These are phyloP conservation scores for Eucalyptus brandiana DNA, from an alignment of 345 rosid genomes.

Conservation along the genomic window DNA sequence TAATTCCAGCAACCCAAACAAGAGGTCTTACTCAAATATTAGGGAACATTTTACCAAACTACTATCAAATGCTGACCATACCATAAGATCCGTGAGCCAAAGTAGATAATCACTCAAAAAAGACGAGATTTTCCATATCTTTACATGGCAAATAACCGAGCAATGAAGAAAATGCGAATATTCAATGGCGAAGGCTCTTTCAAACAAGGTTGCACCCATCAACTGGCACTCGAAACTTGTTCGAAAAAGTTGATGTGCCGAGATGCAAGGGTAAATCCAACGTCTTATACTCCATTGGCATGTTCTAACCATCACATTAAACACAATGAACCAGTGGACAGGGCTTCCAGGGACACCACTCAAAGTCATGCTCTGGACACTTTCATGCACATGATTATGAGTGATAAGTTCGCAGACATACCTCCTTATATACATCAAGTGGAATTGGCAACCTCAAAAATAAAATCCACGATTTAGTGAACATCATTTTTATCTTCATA, in stretches of 20 bases:
- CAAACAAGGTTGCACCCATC: not conserved
- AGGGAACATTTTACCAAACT: not conserved
- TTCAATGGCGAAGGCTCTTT: not conserved
- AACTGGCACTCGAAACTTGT: not conserved
- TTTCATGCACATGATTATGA: too few relatives aligned
- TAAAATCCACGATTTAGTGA: not conserved
- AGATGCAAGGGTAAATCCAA: not conserved
- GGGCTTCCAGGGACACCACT: too few relatives aligned
- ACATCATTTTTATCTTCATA: not conserved
- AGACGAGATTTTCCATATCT: too few relatives aligned
- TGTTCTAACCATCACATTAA: not conserved
- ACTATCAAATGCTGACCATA: not conserved
- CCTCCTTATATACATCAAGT: too few relatives aligned
- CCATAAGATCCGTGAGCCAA: not conserved
- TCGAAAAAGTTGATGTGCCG: not conserved
- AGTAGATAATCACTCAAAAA: too few relatives aligned
- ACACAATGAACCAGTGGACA: too few relatives aligned
- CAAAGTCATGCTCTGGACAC: too few relatives aligned
- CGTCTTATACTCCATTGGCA: not conserved
- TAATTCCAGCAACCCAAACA: not conserved
- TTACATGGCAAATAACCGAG: too few relatives aligned
- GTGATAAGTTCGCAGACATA: too few relatives aligned
- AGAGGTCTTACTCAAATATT: not conserved
- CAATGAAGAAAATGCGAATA: not conserved
- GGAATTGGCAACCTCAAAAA: too few relatives aligned